phyloP scores from a whole-genome alignment of 257 asterid genomes.

The Przewalskia tangutica region DNA sequence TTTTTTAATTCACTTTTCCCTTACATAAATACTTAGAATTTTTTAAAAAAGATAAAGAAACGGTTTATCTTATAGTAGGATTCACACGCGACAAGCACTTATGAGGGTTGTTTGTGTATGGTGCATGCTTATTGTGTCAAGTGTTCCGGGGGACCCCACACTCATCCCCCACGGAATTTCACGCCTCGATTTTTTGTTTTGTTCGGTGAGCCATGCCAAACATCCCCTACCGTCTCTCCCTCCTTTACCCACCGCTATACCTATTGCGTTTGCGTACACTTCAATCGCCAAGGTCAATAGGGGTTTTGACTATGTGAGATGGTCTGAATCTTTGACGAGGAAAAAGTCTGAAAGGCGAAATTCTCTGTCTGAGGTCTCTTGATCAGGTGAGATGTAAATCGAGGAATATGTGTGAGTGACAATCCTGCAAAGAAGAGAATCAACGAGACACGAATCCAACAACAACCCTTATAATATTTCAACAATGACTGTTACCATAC shows the following conservation, averaged over 20 bases:
- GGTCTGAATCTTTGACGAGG: too few species aligned
- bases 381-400: too few species aligned
- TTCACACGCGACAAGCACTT: conserved; percentile 72
- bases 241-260: neutral
- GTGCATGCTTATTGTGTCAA: conserved; percentile 1
- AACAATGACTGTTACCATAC: too few species aligned
- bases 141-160: neutral
- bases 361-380: too few species aligned
- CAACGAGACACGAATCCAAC: too few species aligned
- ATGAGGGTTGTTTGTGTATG: conserved; percentile 10
- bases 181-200: conserved; percentile 4
- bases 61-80: neutral
- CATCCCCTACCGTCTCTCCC: conserved; percentile 1
- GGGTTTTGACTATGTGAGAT: neutral
- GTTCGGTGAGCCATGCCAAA: conserved; percentile 24
- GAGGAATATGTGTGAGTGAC: too few species aligned
- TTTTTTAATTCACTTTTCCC: neutral
- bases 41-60: neutral
- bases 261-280: neutral
- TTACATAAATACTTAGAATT: neutral
- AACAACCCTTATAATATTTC: too few species aligned
- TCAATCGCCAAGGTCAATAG: neutral
- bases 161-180: conserved; percentile 5
- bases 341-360: too few species aligned
- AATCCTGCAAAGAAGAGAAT: too few species aligned